Evolutionary conservation across 768 basidiomycete species (phyloP).

Genomic region (Boletus subparvulus): DNA sequence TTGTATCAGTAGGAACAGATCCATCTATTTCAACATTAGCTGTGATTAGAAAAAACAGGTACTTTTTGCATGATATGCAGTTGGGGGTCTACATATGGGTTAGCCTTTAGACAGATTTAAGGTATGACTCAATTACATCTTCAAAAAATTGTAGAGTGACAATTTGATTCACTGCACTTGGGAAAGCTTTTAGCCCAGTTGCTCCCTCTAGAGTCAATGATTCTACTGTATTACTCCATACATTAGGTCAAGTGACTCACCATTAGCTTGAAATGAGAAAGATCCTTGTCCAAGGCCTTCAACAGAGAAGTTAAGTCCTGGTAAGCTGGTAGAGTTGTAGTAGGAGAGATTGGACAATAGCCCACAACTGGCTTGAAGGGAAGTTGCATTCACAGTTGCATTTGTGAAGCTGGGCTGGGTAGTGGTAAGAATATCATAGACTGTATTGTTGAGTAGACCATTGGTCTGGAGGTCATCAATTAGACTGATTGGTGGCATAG

Average conservation of each 20-base stretch:
- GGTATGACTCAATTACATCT: not conserved
- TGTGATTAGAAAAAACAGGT: conserved; percentile 12
- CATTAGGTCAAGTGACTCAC: not conserved
- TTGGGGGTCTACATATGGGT: not conserved
- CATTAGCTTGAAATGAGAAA: not conserved
- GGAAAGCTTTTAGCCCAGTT: not conserved
- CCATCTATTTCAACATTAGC: conserved; percentile 5
- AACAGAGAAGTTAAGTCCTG: not conserved
- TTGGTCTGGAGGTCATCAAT: not conserved
- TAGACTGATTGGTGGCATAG: not conserved
- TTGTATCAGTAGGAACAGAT: not conserved
- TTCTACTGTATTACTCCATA: not conserved
- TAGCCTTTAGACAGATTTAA: not conserved
- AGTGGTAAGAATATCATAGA: conserved; percentile 10
- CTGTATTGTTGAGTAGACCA: conserved; percentile 12
- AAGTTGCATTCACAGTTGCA: conserved; percentile 16
- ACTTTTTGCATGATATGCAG: not conserved
- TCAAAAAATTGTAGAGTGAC: too few species aligned
- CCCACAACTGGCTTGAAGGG: conserved; percentile 4
- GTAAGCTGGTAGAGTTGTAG: not conserved
- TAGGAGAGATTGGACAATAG: conserved; percentile 11
- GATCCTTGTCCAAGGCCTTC: not conserved
- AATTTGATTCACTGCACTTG: not conserved
- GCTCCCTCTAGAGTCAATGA: not conserved
- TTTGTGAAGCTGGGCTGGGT: not conserved